phyloP scores from a whole-genome alignment of 2,329 filamentous ascomycete genomes.

The Diaporthe sp. region DNA sequence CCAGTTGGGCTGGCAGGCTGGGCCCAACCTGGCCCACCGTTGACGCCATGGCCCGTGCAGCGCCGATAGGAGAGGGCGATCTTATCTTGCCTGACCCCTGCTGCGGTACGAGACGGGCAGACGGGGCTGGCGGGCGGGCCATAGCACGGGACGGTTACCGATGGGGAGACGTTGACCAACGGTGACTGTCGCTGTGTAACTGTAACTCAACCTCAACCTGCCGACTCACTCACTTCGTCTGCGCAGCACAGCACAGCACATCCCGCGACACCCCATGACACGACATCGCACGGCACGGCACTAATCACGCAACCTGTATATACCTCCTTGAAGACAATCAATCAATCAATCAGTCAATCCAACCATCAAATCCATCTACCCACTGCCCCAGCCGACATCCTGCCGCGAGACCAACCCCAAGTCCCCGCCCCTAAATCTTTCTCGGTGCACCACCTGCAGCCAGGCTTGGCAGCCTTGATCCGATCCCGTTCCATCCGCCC shows the following conservation, averaged over 20 bases:
- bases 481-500: slow-evolving; percentile 30
- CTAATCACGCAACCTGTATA: slow-evolving; percentile 28
- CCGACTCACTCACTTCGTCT: neutral
- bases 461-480: slow-evolving; percentile 26
- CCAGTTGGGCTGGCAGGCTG: neutral
- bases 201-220: slow-evolving; percentile 15
- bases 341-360: neutral
- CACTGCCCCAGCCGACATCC: neutral
- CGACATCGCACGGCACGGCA: slow-evolving; percentile 8
- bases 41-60: slow-evolving; percentile 20
- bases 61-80: slow-evolving; percentile 1
- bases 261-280: slow-evolving; percentile 15
- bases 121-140: slow-evolving; percentile 12
- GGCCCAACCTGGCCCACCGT: neutral
- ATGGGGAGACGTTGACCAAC: slow-evolving; percentile 14
- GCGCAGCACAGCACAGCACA: neutral
- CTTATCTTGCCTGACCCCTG: slow-evolving; percentile 25
- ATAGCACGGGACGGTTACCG: slow-evolving; percentile 26
- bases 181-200: neutral
- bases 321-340: slow-evolving; percentile 7
- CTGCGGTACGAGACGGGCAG: neutral
- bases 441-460: slow-evolving; percentile 30
- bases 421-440: neutral
- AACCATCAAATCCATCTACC: neutral
- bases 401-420: neutral